Evolutionary conservation across 352 stramenopile species (phyloP).

Genomic region (Globisporangium sylvaticum): DNA sequence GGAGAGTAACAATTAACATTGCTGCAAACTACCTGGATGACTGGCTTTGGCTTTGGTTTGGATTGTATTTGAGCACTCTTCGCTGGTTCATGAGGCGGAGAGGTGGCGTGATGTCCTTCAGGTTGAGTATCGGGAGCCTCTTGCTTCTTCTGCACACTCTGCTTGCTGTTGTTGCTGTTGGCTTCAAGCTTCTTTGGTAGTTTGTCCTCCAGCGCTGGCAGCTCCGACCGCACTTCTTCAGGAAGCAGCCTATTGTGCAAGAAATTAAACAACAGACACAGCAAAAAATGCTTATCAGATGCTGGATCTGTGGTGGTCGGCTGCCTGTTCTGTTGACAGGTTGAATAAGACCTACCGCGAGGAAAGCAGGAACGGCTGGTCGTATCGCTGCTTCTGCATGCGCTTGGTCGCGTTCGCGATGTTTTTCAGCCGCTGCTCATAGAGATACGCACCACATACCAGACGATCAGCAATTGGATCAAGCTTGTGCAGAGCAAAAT

Average conservation of each 20-base stretch:
- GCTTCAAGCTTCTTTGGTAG: slow-evolving; percentile 23
- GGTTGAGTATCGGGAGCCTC: background rate
- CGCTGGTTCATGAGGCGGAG: background rate
- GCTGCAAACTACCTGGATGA: slow-evolving; percentile 7
- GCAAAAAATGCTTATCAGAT: background rate
- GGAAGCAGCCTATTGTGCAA: slow-evolving; percentile 42
- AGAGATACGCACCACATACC: background rate
- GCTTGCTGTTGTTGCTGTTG: background rate
- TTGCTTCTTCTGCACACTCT: background rate
- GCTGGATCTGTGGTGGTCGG: background rate
- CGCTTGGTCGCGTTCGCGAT: slow-evolving; percentile 58
- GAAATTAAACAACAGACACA: background rate
- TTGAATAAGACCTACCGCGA: slow-evolving; percentile 28
- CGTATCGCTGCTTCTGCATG: slow-evolving; percentile 68
- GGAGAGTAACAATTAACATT: background rate
- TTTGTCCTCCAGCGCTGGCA: slow-evolving; percentile 50
- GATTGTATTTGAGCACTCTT: background rate
- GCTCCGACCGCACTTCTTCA: slow-evolving; percentile 45
- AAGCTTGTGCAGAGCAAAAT: slow-evolving; percentile 10
- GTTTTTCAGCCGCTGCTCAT: slow-evolving; percentile 50
- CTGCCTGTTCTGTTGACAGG: background rate
- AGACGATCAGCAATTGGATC: background rate
- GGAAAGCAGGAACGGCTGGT: slow-evolving; percentile 65
- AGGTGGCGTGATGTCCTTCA: background rate
- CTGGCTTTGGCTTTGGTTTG: slow-evolving; percentile 1